Conservation (phyloP, 2,329 filamentous ascomycete genomes). For the Lithohypha guttulata region DNA sequence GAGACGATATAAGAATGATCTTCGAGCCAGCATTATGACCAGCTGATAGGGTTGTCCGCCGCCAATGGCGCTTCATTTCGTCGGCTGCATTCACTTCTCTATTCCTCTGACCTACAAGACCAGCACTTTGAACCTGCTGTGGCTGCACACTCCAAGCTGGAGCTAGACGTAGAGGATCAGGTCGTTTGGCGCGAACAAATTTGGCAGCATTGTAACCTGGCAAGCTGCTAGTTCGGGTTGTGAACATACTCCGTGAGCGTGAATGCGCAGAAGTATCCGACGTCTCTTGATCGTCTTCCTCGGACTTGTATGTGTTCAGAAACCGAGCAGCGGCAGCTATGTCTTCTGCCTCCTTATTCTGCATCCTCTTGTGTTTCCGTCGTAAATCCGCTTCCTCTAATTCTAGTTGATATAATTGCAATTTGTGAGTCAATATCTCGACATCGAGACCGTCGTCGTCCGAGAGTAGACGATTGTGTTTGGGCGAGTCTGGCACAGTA, state of each 20-base stretch:
- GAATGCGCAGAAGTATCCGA: not conserved
- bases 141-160: not conserved
- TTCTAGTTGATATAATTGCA: conserved; percentile 7
- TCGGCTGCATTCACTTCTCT: not conserved
- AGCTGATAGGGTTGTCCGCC: conserved; percentile 4
- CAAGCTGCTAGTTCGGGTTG: not conserved
- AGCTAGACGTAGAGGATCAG: conserved; percentile 3
- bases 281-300: not conserved
- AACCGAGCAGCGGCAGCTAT: conserved; percentile 5
- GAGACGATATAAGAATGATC: conserved; percentile 4
- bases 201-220: not conserved
- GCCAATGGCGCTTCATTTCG: conserved; percentile 5
- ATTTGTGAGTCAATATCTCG: conserved; percentile 9
- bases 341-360: not conserved
- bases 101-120: not conserved
- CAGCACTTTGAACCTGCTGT: conserved; percentile 6
- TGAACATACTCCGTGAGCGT: not conserved
- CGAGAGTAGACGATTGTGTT: not conserved
- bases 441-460: conserved; percentile 8
- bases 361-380: not conserved
- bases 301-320: not conserved
- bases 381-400: conserved; percentile 5
- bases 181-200: not conserved
- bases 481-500: not conserved
- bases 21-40: conserved; percentile 1